phyloP scores from a whole-genome alignment of 2,329 filamentous ascomycete species.

The Raffaelea arxii region DNA sequence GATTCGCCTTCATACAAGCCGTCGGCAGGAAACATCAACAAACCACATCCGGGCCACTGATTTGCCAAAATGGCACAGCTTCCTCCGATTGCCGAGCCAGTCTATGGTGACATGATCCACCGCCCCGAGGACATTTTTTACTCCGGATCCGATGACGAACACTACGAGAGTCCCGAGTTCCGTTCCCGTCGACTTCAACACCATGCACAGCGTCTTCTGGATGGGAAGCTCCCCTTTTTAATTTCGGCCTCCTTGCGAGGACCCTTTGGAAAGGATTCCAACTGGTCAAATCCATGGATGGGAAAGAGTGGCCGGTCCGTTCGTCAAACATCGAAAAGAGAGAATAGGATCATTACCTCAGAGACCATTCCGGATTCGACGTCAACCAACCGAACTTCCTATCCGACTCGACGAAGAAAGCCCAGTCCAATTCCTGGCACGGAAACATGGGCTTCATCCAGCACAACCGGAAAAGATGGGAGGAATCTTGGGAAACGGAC shows the following conservation, averaged over 20 bases:
- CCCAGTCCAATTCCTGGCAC: background rate
- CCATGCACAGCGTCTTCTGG: slow-evolving; percentile 47
- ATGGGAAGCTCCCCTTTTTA: slow-evolving; percentile 45
- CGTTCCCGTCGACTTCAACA: slow-evolving; percentile 47
- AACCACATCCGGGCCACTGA: no score
- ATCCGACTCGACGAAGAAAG: background rate
- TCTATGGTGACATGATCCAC: slow-evolving; percentile 25
- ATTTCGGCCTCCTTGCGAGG: slow-evolving; percentile 52
- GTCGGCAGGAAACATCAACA: no score
- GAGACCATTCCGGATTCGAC: no score
- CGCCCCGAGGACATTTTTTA: slow-evolving; percentile 38
- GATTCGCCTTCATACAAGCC: no score
- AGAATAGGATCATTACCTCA: no score
- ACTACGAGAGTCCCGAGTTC: slow-evolving; percentile 34
- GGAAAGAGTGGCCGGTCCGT: slow-evolving; percentile 18
- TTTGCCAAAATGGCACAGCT: no score
- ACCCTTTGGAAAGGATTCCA: slow-evolving; percentile 43
- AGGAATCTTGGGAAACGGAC: slow-evolving; percentile 4
- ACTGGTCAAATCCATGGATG: slow-evolving; percentile 45
- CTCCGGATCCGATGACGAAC: slow-evolving; percentile 47
- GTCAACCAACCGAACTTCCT: no score
- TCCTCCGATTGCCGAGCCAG: slow-evolving; percentile 5
- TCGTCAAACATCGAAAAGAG: no score
- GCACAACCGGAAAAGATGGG: background rate
- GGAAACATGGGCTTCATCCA: background rate